phyloP scores from a whole-genome alignment of 805 yeast species.

The Jamesozyma piceae region DNA sequence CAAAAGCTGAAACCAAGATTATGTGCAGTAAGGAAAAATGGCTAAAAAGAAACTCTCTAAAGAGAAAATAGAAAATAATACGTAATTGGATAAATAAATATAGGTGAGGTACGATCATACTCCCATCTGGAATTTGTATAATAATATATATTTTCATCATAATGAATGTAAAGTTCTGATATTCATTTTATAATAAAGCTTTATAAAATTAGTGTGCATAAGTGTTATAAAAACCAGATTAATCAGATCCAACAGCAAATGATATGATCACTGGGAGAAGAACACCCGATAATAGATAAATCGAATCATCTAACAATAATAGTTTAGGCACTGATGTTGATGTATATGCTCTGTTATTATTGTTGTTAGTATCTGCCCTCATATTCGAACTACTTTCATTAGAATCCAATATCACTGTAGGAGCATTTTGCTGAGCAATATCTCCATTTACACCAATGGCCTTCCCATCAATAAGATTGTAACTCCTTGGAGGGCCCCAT shows the following conservation, averaged over 20 bases:
- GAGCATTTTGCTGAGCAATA: background rate
- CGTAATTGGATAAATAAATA: background rate
- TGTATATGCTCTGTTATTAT: background rate
- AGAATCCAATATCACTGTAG: background rate
- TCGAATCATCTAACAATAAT: slow-evolving; percentile 5
- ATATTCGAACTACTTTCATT: background rate
- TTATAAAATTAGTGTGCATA: background rate
- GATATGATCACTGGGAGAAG: slow-evolving; percentile 24
- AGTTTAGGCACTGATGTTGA: background rate
- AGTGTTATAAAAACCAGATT: background rate
- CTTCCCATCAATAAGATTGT: background rate
- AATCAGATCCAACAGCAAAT: slow-evolving; percentile 15
- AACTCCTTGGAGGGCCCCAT: slow-evolving; percentile 4
- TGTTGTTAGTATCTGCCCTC: background rate
- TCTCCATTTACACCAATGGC: background rate
- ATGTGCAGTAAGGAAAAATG: slow-evolving; percentile 27
- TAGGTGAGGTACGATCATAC: background rate
- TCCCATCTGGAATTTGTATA: background rate
- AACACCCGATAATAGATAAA: slow-evolving; percentile 22
- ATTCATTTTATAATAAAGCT: background rate
- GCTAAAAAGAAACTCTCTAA: slow-evolving; percentile 27
- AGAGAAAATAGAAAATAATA: slow-evolving; percentile 15
- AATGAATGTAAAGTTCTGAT: background rate
- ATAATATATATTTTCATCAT: too few relatives aligned
- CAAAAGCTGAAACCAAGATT: slow-evolving; percentile 21